Evolutionary conservation across 78 protist species (phyloP).

Genomic region (Diacronema lutheri): DNA sequence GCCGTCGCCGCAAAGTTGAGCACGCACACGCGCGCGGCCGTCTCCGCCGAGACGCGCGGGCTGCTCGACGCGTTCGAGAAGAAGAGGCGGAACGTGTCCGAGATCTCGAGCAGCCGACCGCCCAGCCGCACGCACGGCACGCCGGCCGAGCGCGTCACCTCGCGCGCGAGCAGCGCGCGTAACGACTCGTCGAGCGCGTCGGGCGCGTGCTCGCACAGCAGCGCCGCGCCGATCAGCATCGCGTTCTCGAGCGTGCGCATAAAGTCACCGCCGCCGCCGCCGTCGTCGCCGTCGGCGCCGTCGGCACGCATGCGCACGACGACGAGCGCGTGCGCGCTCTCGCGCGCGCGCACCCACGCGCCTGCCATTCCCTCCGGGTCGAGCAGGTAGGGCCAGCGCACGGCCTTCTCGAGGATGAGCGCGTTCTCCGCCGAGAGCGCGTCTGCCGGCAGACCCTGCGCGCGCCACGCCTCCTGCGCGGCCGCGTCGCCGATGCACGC

Average conservation of each 20-base stretch:
- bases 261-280: slow-evolving; percentile 48
- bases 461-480: slow-evolving; percentile 56
- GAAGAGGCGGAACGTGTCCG: slow-evolving; percentile 57
- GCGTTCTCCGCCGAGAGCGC: slow-evolving; percentile 54
- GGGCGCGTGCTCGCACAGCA: slow-evolving; percentile 70
- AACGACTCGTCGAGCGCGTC: slow-evolving; percentile 78
- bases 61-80: slow-evolving; percentile 67
- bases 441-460: slow-evolving; percentile 54
- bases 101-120: slow-evolving; percentile 17
- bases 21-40: slow-evolving; percentile 38
- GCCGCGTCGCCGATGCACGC: not conserved
- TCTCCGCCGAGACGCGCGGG: slow-evolving; percentile 56
- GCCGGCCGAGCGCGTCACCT: not conserved
- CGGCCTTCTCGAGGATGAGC: slow-evolving; percentile 16
- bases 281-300: too few relatives aligned
- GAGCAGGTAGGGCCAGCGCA: slow-evolving; percentile 46
- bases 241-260: slow-evolving; percentile 61
- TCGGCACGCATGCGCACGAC: slow-evolving; percentile 41
- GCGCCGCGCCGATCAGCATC: slow-evolving; percentile 59
- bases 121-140: too few relatives aligned
- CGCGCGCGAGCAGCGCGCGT: slow-evolving; percentile 70
- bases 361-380: slow-evolving; percentile 70
- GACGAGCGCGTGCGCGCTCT: slow-evolving; percentile 50
- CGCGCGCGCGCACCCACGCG: slow-evolving; percentile 61
- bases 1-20: slow-evolving; percentile 52